Evolutionary conservation across 805 yeast genomes (phyloP).

Genomic region (Saccharomycopsis lassenensis): DNA sequence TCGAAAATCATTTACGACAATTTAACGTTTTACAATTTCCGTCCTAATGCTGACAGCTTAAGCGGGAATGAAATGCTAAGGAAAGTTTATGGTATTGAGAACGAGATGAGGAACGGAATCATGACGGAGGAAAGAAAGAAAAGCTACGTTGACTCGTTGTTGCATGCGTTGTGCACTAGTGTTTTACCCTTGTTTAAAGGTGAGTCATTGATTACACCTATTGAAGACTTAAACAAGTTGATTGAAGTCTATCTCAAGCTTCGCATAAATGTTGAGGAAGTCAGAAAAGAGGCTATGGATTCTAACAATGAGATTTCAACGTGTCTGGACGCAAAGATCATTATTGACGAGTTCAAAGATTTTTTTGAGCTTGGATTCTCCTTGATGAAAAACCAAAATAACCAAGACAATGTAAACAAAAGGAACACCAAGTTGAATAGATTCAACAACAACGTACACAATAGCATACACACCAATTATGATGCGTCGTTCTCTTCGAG

Average conservation of each 20-base stretch:
- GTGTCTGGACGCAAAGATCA: not conserved
- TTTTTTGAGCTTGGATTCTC: constrained; percentile 16
- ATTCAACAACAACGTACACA: constrained; percentile 2
- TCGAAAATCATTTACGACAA: constrained; percentile 23
- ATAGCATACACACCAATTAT: not conserved
- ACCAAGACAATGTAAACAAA: constrained; percentile 11
- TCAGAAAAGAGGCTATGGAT: constrained; percentile 1
- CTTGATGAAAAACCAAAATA: constrained; percentile 17
- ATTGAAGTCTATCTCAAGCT: constrained; percentile 26
- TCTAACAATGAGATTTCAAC: not conserved
- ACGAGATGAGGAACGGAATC: constrained; percentile 10
- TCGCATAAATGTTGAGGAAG: constrained; percentile 14
- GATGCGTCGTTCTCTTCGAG: not conserved
- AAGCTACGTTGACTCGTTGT: constrained; percentile 25
- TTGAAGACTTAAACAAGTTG: constrained; percentile 29
- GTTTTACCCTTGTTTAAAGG: constrained; percentile 28
- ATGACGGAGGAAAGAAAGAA: constrained; percentile 24
- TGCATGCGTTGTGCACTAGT: constrained; percentile 24
- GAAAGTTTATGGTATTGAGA: constrained; percentile 9
- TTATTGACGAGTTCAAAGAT: constrained; percentile 17
- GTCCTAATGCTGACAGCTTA: constrained; percentile 19
- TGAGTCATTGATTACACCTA: constrained; percentile 25
- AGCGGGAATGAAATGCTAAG: constrained; percentile 20
- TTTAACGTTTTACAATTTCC: constrained; percentile 25
- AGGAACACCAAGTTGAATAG: constrained; percentile 10